These are phyloP conservation scores for Agaricus blazei DNA, from an alignment of 768 basidiomycete species.

Conservation along the genomic window DNA sequence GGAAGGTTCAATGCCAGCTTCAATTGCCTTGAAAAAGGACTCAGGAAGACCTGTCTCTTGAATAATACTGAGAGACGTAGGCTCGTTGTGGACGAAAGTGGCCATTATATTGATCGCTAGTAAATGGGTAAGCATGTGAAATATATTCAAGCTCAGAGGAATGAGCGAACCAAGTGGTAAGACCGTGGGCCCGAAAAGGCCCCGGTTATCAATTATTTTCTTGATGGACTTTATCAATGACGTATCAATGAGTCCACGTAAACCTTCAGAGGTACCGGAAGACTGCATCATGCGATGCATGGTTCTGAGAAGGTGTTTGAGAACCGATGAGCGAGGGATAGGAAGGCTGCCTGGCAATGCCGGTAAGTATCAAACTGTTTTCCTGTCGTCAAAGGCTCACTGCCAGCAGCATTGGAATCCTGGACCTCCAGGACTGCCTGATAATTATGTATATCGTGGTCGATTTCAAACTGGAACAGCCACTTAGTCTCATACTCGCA, in stretches of 20 bases:
- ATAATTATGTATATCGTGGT: conserved; percentile 56
- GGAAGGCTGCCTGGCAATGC: conserved; percentile 57
- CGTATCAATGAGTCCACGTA: conserved; percentile 91
- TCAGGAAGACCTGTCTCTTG: conserved; percentile 91
- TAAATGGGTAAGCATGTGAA: not conserved
- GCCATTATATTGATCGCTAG: conserved; percentile 92
- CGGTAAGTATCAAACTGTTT: not conserved
- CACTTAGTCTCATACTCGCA: conserved; percentile 2
- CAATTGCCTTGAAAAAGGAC: conserved; percentile 81
- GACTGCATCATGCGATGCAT: conserved; percentile 98
- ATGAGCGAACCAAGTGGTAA: conserved; percentile 64
- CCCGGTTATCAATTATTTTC: conserved; percentile 79
- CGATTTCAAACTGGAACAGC: conserved; percentile 55
- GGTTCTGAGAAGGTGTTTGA: conserved; percentile 88
- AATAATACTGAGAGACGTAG: conserved; percentile 86
- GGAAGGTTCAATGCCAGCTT: conserved; percentile 77
- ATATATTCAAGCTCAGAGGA: not conserved
- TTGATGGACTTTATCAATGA: conserved; percentile 81
- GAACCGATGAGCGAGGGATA: conserved; percentile 68
- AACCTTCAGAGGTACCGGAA: conserved; percentile 88
- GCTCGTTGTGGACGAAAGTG: conserved; percentile 97
- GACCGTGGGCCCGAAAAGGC: conserved; percentile 81
- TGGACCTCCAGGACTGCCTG: conserved; percentile 22
- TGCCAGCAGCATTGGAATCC: conserved; percentile 16
- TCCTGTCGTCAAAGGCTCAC: conserved; percentile 11